Evolutionary conservation across 495 filamentous ascomycete species (phyloP), one percentile per base, ranked within the genome.

Genomic region (Neurospora hispaniola): DNA sequence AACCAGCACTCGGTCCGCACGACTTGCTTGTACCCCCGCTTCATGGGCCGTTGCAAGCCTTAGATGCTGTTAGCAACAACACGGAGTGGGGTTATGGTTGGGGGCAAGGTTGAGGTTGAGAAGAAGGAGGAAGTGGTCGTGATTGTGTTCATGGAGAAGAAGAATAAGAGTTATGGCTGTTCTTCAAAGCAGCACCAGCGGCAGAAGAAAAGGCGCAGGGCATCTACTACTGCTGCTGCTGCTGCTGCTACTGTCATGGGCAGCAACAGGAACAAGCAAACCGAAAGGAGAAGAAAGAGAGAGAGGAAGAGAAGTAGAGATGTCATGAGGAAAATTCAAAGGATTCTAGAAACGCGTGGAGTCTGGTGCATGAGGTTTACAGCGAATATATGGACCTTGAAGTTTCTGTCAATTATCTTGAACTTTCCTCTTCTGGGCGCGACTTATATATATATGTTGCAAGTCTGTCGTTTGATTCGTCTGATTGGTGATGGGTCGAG

Each of bases 21-120:
- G 72, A 91, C 90, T 77, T 93, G 89, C 76, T 83, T 99, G 81
- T 99, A 98, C 77, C 95, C 96, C 69, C 89, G 96, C 71, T 99
- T 93, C 85, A 97, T 94, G 76, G 93, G 93, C 71, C 89, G 96
- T 73, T 98, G 96, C 87, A 96, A 92, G 75, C 96, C 96, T 71
- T 98, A 82, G 84, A 78, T 68, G 62, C 16, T 18, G 38, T 43
- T 16, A 14, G 69, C 0, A 20, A 46, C 3, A 9, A 31, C 31
- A 23, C 8, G 41, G 69, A 41, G 31, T n/a, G 14, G 18, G 5
- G 39, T 41, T 8, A n/a, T 3, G 3, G 68, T 3, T n/a, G 14
- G 4, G 18, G 41, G 2, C 14, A 8, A 70, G 41, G 71, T 3
- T 20, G 48, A 42, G 38, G 48, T 12, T 31, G 4, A 3, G 69